Percentiles rank a stretch among this genome's conserved stretches.
phyloP scores from a whole-genome alignment of 2,329 filamentous ascomycete species.

The Pseudogymnoascus sp. region DNA sequence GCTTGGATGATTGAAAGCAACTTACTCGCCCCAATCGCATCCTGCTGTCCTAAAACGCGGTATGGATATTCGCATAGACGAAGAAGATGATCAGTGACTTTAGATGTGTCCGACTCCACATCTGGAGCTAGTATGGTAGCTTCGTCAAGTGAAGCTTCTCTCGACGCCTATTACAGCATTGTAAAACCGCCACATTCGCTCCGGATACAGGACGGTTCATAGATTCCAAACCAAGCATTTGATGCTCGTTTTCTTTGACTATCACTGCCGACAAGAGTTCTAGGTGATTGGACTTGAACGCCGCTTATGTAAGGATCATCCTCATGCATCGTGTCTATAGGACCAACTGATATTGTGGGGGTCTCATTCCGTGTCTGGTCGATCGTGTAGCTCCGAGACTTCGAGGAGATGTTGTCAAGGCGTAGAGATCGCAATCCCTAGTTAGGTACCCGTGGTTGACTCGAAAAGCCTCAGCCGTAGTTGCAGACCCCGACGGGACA shows the following conservation, averaged over 20 bases:
- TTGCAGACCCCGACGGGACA: not conserved
- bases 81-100: not conserved
- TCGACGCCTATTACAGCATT: not conserved
- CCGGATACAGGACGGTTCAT: not conserved
- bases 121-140: not conserved
- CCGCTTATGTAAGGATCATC: not conserved
- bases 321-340: not conserved
- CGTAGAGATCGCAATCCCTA: not conserved
- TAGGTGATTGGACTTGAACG: not conserved
- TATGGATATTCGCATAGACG: not conserved
- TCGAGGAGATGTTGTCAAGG: not conserved
- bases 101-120: not conserved
- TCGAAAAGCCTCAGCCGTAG: not conserved
- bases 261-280: not conserved
- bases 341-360: not conserved
- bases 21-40: not conserved
- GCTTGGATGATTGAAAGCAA: not conserved
- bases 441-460: not conserved
- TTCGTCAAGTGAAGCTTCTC: not conserved
- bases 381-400: not conserved
- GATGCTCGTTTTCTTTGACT: not conserved
- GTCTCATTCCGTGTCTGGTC: not conserved
- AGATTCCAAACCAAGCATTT: not conserved
- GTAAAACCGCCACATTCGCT: not conserved
- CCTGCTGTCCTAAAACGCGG: not conserved